Base-by-base conservation (phyloP, 2,329 filamentous ascomycete genomes). In the Tolypocladium pustulatum region DNA sequence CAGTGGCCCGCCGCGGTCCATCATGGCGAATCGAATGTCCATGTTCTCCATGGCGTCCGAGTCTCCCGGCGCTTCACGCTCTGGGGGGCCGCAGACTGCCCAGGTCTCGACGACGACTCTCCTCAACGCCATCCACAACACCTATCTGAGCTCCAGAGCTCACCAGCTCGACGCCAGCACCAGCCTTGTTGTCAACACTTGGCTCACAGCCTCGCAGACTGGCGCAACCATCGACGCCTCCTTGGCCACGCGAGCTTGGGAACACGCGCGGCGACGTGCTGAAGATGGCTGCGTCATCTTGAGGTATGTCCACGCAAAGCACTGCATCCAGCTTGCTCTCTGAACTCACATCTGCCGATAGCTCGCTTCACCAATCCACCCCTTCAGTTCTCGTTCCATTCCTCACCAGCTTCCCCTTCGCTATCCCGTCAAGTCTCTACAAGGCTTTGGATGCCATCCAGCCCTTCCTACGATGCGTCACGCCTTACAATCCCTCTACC, bases 261-360 rank as follows among this genome's bases (percentile, higher is more conserved):
- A 99, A 75, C 94, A 99, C 78, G 93, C 94, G 59, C 84, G 93
- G 65, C 86, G 94, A 62, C 85, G 94, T 76, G 94, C 94, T 49
- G 94, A 99, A 72, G 94, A 99, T 76, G 92, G 91, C 20, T 97
- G 92, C 70, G 89, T 99, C 63, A 80, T 97, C 57, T 75, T 99
- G 65, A 89, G 89, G 91, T 96, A 80, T 65, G 85, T 74, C 57
- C 20, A 22, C 20, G 30, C 49, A 36, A 22, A 4, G 2, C 30
- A 13, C 10, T 36, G 49, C 20, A n/a, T 34, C 20, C 22, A 32
- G 20, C 49, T 40, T n/a, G 34, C 37, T 1, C 37, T 8, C 34
- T 25, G 0, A 56, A 4, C 32, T 40, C 46, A 13, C 27, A 22
- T 36, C 25, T 52, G 27, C 53, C 38, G 25, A 53, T 65, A 96